These are phyloP conservation scores for Gossypium stocksii DNA, from an alignment of 345 rosid genomes.

Conservation along the genomic window DNA sequence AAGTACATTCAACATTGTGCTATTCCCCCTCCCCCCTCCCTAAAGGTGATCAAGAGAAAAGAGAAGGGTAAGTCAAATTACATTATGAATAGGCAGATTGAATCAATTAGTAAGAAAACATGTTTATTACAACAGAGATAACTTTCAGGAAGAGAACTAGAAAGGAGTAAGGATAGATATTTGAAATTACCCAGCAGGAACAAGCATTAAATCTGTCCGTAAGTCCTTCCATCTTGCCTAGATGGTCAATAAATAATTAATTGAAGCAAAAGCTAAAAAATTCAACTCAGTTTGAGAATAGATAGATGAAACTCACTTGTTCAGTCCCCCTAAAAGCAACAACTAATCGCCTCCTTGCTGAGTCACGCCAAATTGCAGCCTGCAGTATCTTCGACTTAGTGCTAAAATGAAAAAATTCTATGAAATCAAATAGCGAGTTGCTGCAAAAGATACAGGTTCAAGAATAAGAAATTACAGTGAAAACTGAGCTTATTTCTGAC, in stretches of 20 bases:
- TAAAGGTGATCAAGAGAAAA: not conserved
- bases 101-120: not conserved
- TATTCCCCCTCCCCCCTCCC: not conserved
- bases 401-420: constrained; percentile 16
- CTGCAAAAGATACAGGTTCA: not conserved
- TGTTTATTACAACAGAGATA: constrained; percentile 3
- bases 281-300: constrained; percentile 9
- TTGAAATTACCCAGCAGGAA: constrained; percentile 72
- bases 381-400: constrained; percentile 33
- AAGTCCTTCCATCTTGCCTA: constrained; percentile 95
- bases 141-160: not conserved
- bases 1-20: not conserved
- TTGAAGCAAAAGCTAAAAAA: constrained; percentile 15
- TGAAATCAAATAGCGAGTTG: constrained; percentile 5
- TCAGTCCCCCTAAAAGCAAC: constrained; percentile 97
- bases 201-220: constrained; percentile 85
- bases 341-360: constrained; percentile 66
- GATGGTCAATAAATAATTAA: constrained; percentile 23
- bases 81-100: not conserved
- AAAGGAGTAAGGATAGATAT: constrained; percentile 13
- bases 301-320: constrained; percentile 52
- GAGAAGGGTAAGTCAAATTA: not conserved
- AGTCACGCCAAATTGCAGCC: constrained; percentile 98
- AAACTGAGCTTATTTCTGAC: not conserved
- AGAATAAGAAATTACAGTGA: constrained; percentile 7